Conservation (phyloP, 306 rosid species). For the Vigna mungo region DNA sequence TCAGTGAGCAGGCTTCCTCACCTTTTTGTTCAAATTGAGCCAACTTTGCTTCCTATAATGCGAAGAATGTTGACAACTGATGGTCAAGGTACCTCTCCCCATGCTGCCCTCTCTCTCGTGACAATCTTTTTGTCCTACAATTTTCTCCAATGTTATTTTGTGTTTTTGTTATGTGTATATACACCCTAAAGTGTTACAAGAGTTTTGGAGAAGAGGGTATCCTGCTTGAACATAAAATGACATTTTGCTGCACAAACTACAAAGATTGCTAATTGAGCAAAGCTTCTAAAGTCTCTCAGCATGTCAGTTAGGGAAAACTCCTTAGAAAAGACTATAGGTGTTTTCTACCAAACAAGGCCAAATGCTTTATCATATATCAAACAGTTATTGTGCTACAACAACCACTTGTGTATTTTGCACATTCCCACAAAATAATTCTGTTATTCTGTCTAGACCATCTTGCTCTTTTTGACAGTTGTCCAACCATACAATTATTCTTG, state of each 20-base stretch:
- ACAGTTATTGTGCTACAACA: not conserved
- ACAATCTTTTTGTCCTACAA: not conserved
- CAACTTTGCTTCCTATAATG: slow-evolving; percentile 93
- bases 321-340: not conserved
- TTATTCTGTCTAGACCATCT: too few relatives aligned
- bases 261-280: not conserved
- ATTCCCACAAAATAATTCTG: too few relatives aligned
- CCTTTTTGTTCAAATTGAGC: slow-evolving; percentile 83
- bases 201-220: not conserved
- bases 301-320: not conserved
- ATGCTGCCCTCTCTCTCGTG: not conserved
- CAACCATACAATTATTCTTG: not conserved
- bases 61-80: slow-evolving; percentile 89
- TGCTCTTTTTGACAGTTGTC: not conserved
- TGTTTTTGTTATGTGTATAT: too few relatives aligned
- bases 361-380: not conserved
- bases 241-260: not conserved
- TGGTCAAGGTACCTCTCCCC: slow-evolving; percentile 71
- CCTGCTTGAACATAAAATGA: not conserved
- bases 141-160: not conserved
- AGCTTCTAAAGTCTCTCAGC: not conserved
- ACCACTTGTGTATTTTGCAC: too few relatives aligned
- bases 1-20: slow-evolving; percentile 96
- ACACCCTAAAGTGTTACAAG: not conserved
- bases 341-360: not conserved